A percentile compares a stretch with the other conserved stretches of the same genome.
These are phyloP conservation scores for Fraxinus nigra DNA, from an alignment of 305 asterid species.

Conservation along the genomic window DNA sequence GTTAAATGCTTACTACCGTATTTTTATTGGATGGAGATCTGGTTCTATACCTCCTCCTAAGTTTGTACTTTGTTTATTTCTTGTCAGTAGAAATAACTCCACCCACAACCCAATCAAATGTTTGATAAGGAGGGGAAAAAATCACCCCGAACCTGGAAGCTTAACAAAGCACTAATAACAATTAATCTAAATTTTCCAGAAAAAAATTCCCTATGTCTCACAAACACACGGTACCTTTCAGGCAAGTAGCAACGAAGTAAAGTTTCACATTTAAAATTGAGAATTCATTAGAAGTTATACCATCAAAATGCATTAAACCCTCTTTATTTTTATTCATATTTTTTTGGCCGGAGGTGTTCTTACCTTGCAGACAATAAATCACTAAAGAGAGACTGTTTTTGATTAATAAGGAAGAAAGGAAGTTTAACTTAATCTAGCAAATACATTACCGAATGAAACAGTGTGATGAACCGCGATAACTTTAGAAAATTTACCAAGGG, in stretches of 20 bases:
- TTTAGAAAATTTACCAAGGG: conserved; percentile 44
- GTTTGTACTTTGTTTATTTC: not conserved
- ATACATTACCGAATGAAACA: conserved; percentile 4
- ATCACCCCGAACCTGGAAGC: not conserved
- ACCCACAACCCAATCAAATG: not conserved
- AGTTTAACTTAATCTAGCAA: not conserved
- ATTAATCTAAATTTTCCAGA: not conserved
- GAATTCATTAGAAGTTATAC: not conserved
- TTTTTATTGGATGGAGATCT: not conserved
- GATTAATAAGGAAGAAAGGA: not conserved
- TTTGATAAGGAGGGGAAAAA: not conserved
- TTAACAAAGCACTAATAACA: not conserved
- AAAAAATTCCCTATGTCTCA: not conserved
- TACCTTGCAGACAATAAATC: not conserved
- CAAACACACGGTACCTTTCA: not conserved
- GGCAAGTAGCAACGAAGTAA: not conserved
- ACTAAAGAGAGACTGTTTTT: not conserved
- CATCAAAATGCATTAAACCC: not conserved
- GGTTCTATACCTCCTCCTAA: not conserved
- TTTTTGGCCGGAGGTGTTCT: not conserved
- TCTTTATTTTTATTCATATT: not conserved
- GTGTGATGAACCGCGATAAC: not conserved
- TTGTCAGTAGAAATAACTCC: not conserved
- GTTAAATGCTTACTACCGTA: not conserved
- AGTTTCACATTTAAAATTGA: not conserved